These are phyloP conservation scores for Claviceps sp. DNA, from an alignment of 2,329 filamentous ascomycete species.

Conservation along the genomic window DNA sequence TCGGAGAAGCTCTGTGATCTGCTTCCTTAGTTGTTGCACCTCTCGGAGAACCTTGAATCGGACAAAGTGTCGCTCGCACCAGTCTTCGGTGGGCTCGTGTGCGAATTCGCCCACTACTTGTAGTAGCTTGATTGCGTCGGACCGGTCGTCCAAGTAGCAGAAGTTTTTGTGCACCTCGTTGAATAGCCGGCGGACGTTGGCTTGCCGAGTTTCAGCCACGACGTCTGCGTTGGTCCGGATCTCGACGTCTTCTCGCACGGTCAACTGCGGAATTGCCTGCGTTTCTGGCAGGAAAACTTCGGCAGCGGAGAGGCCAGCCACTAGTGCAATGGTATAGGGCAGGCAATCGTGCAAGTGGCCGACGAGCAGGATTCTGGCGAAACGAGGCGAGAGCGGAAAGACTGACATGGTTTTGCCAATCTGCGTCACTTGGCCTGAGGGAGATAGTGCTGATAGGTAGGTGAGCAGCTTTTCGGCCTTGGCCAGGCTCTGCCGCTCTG, in stretches of 20 bases:
- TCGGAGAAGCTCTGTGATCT: conserved; percentile 70
- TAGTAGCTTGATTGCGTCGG: conserved; percentile 81
- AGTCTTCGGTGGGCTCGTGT: conserved; percentile 55
- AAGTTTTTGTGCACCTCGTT: conserved; percentile 68
- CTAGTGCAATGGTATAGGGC: conserved; percentile 74
- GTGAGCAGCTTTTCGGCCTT: conserved; percentile 77
- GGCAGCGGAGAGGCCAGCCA: conserved; percentile 75
- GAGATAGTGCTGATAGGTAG: conserved; percentile 69
- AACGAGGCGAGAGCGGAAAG: conserved; percentile 82
- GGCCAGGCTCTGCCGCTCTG: conserved; percentile 59
- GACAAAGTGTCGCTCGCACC: conserved; percentile 76
- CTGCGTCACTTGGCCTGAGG: conserved; percentile 61
- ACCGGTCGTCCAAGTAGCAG: conserved; percentile 65
- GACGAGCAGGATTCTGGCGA: conserved; percentile 81
- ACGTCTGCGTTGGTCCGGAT: conserved; percentile 54
- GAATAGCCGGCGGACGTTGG: conserved; percentile 45
- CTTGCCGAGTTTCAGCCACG: conserved; percentile 55
- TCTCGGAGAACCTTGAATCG: conserved; percentile 79
- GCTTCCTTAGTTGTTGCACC: conserved; percentile 65
- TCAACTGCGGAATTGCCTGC: conserved; percentile 51
- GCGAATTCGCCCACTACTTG: conserved; percentile 81
- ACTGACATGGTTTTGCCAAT: conserved; percentile 71
- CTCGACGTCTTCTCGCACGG: conserved; percentile 31
- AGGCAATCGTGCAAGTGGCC: conserved; percentile 73
- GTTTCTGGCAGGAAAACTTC: conserved; percentile 78